Evolutionary conservation across 202 grass and related monocot species (phyloP).

Genomic region (Panicum hallii): DNA sequence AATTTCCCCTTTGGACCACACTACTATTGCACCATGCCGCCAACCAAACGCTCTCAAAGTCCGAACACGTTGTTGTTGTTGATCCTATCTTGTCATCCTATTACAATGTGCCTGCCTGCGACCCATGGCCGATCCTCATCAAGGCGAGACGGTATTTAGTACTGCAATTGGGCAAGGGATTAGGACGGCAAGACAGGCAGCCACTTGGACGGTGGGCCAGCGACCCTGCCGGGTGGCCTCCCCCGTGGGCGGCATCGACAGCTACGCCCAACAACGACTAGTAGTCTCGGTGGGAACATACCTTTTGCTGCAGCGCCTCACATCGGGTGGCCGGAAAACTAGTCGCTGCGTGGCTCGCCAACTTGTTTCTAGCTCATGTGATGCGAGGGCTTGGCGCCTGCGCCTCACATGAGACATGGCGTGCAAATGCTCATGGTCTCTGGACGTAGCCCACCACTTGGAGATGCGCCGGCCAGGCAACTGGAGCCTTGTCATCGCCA

Average conservation of each 20-base stretch:
- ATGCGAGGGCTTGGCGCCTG: background rate
- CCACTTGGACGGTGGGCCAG: constrained; percentile 47
- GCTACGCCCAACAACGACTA: constrained; percentile 48
- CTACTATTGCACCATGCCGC: background rate
- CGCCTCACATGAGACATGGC: background rate
- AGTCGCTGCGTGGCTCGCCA: background rate
- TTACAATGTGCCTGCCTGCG: background rate
- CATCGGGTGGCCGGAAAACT: constrained; percentile 38
- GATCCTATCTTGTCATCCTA: background rate
- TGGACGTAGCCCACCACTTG: background rate
- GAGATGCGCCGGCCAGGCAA: background rate
- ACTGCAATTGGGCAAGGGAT: constrained; percentile 9
- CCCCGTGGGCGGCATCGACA: constrained; percentile 63
- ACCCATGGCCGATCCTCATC: background rate
- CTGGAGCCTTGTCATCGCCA: no score
- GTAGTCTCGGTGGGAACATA: constrained; percentile 39
- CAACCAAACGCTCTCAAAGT: background rate
- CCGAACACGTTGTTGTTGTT: background rate
- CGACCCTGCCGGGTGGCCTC: constrained; percentile 63
- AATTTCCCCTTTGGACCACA: background rate
- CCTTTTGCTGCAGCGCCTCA: constrained; percentile 40
- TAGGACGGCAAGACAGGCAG: constrained; percentile 14
- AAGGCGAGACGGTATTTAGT: background rate
- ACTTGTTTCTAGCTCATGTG: background rate
- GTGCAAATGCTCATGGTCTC: background rate